phyloP scores from a whole-genome alignment of 768 basidiomycete genomes.

The Suillus plorans region DNA sequence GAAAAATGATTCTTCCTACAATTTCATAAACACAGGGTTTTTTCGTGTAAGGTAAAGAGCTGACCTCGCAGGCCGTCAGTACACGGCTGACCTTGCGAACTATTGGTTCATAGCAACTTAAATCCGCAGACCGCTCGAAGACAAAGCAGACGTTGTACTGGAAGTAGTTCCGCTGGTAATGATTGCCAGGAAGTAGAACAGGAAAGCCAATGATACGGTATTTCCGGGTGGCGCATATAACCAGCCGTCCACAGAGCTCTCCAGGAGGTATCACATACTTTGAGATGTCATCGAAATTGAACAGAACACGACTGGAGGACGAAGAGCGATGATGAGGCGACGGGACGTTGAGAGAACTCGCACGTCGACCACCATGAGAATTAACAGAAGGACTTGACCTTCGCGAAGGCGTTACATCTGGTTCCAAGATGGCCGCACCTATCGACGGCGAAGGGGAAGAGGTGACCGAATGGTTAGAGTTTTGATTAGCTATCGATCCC shows the following conservation, averaged over 20 bases:
- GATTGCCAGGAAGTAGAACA: constrained; percentile 68
- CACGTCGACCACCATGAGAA: constrained; percentile 46
- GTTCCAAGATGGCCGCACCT: constrained; percentile 24
- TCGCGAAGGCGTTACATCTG: constrained; percentile 41
- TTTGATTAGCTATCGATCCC: constrained; percentile 34
- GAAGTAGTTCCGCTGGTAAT: constrained; percentile 86
- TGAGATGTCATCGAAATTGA: constrained; percentile 89
- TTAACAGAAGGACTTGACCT: constrained; percentile 52
- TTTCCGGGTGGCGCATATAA: constrained; percentile 78
- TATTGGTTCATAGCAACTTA: constrained; percentile 94
- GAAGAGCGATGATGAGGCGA: constrained; percentile 46
- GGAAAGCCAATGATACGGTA: constrained; percentile 94
- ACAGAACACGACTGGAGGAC: constrained; percentile 58
- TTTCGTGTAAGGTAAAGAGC: constrained; percentile 22
- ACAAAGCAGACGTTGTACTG: constrained; percentile 96
- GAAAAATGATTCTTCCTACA: constrained; percentile 84
- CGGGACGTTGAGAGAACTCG: constrained; percentile 43
- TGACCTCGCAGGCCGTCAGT: constrained; percentile 83
- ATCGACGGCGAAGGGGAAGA: constrained; percentile 36
- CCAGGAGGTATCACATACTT: constrained; percentile 92
- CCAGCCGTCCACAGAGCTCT: constrained; percentile 82
- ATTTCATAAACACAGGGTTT: constrained; percentile 7
- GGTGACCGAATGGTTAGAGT: constrained; percentile 27
- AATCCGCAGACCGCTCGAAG: constrained; percentile 85
- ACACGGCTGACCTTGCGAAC: constrained; percentile 94